Base-by-base conservation (phyloP, 495 filamentous ascomycete species). In the Podospora bellae-mahoneyi region DNA sequence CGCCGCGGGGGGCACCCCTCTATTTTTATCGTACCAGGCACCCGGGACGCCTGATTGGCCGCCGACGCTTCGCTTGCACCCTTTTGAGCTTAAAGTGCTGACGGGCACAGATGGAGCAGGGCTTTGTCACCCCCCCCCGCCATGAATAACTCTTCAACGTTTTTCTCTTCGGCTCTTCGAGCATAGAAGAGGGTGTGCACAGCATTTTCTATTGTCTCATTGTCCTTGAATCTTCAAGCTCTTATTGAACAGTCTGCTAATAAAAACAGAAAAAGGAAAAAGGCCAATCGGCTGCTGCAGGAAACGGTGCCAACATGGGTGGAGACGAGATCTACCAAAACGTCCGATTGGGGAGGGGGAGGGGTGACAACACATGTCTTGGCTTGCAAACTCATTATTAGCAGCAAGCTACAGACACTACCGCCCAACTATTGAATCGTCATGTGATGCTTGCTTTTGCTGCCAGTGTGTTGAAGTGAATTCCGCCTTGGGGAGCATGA, bases 1-100 rank as follows among this genome's bases (percentile, higher is more conserved):
- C n/a, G 55, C n/a, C n/a, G 55, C 16, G 55, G n/a, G 55, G n/a
- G 55, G n/a, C 55, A 19, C n/a, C 55, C 55, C 55, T 19, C 55
- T 58, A 60, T 68, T 64, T 60, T 55, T 60, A 68, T 60, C 62
- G 56, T 23, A 26, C 62, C 67, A 68, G 62, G 62, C 67, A 68
- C 67, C 62, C 54, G 27, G 53, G 30, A 39, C 60, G 16, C 48
- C 44, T 68, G 66, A 68, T 64, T 68, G 66, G 66, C 53, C 60
- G 55, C 30, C 27, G 5, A 4, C 5, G 23, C 20, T 61, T 61
- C 27, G 20, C 23, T 61, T 61, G 20, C 16, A 28, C 53, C 19
- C 48, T 26, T 56, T 68, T 10, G 39, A 48, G 9, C 39, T 48
- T 68, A 60, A 54, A 57, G 61, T 64, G 67, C 34, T 64, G 54